Evolutionary conservation across 345 rosid species (phyloP), one percentile per base, ranked within the genome.

Genomic region (Corchorus capsularis): DNA sequence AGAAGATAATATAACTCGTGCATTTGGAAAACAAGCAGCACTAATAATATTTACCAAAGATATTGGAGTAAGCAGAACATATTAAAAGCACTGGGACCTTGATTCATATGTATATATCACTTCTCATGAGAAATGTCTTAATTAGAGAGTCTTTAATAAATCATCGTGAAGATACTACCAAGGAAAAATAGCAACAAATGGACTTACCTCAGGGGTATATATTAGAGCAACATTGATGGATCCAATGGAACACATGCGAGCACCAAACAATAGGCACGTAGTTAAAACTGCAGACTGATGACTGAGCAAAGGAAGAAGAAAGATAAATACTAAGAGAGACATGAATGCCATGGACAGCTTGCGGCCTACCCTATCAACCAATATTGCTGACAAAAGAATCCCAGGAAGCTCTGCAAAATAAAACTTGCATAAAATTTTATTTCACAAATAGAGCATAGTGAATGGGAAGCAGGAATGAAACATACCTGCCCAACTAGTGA

Each of bases 311-410:
- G 94, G 94, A 45, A 88, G 81, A 72, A 89, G 78, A 79, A 79
- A 83, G 27, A 87, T 61, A 82, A 81, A 83, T 57, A 81, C 73
- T 10, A 86, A 45, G 59, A 87, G 74, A 71, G 84, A 82, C 89
- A 87, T 75, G 69, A 72, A 43, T 39, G 84, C 67, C 89, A 87
- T 87, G 0, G 94, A 85, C 61, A 75, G 77, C 75, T 88, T 90
- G 50, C 91, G 94, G 32, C 94, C 94, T 45, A 86, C 49, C 69
- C 81, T 86, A 74, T 90, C 94, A 27, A 90, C 88, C 43, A 78
- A 85, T 10, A 85, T 47, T 46, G 90, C 91, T 54, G 94, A 81
- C 43, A 90, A 67, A 8, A 90, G 69, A 32, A 90, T 86, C 76
- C 92, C 94, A n/a, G 92, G 94, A 61, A 85, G 73, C 82, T 90